Percentiles rank a stretch among this genome's conserved stretches.
These are phyloP conservation scores for Hydnomerulius pinastri DNA, from an alignment of 768 basidiomycete species.

Conservation along the genomic window DNA sequence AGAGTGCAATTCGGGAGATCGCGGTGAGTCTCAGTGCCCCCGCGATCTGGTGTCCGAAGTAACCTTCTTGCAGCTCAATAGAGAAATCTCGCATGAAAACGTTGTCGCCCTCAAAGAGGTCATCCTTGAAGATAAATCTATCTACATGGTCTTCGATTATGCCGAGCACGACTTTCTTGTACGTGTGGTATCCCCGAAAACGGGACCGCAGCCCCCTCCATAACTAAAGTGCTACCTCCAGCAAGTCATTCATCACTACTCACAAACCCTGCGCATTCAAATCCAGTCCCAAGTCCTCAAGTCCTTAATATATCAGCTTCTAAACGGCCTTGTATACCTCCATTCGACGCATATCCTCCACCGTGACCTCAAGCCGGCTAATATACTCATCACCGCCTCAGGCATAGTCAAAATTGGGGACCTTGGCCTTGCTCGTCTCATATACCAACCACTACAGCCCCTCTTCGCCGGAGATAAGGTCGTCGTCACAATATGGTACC, in stretches of 20 bases:
- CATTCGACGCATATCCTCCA: slow-evolving; percentile 95
- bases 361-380: slow-evolving; percentile 97
- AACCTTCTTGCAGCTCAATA: slow-evolving; percentile 64
- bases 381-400: slow-evolving; percentile 88
- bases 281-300: slow-evolving; percentile 84
- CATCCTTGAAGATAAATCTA: slow-evolving; percentile 96
- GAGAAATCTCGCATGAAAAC: slow-evolving; percentile 90
- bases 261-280: slow-evolving; percentile 78
- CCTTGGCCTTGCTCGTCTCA: slow-evolving; percentile 88
- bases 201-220: not conserved
- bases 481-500: slow-evolving; percentile 99
- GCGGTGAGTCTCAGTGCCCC: slow-evolving; percentile 56
- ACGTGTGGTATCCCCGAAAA: slow-evolving; percentile 28
- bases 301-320: slow-evolving; percentile 89
- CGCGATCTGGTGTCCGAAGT: slow-evolving; percentile 3
- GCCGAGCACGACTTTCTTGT: slow-evolving; percentile 98
- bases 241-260: slow-evolving; percentile 99
- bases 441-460: slow-evolving; percentile 88
- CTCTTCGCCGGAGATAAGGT: slow-evolving; percentile 96
- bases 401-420: slow-evolving; percentile 99
- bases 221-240: slow-evolving; percentile 30
- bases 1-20: slow-evolving; percentile 96
- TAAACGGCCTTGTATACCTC: slow-evolving; percentile 93
- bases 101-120: slow-evolving; percentile 91
- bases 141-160: slow-evolving; percentile 99